Conservation (phyloP, 2,329 filamentous ascomycete genomes). For the Colletotrichum sp. region DNA sequence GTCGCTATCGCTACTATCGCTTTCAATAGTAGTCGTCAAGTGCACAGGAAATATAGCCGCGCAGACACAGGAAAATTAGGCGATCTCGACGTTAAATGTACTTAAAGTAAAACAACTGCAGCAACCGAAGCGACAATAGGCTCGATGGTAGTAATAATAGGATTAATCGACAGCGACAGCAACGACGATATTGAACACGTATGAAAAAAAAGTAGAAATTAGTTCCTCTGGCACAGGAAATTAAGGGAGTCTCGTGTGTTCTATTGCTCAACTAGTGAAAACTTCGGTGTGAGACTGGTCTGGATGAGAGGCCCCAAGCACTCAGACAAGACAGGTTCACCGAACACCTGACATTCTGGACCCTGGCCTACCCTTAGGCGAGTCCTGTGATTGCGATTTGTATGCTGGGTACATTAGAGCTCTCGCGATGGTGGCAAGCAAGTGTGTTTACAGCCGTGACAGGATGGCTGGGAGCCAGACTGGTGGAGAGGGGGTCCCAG, state of each 20-base stretch:
- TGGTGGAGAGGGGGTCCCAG: neutral
- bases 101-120: neutral
- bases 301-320: neutral
- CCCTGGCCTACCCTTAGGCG: neutral
- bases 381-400: neutral
- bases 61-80: too few relatives aligned
- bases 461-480: neutral
- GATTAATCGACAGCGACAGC: neutral
- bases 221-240: neutral
- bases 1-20: too few relatives aligned
- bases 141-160: neutral
- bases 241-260: neutral
- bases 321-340: too few relatives aligned
- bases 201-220: neutral
- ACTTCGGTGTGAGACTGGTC: neutral
- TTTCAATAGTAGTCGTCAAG: too few relatives aligned
- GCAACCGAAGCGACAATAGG: neutral
- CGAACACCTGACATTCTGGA: neutral
- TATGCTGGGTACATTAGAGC: neutral
- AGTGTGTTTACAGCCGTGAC: neutral
- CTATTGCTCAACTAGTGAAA: neutral
- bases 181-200: neutral
- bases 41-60: too few relatives aligned
- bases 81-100: neutral
- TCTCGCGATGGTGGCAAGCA: neutral